Conservation (phyloP, 2,329 filamentous ascomycete genomes). For the Calonectria naviculata region DNA sequence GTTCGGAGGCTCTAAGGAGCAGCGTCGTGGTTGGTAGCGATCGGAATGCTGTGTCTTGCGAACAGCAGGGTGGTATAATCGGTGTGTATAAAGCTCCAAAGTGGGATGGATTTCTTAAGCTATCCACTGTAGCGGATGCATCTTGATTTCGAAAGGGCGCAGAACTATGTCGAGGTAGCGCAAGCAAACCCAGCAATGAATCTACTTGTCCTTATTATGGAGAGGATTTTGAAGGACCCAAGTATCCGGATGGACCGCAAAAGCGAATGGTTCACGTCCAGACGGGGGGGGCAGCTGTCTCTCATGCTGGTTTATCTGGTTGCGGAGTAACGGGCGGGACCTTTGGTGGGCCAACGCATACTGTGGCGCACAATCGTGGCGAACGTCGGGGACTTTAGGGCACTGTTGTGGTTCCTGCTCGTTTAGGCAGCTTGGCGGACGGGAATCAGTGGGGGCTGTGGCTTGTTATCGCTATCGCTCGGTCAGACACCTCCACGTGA, state of each 20-base stretch:
- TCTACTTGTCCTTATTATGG: background rate
- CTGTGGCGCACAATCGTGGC: conserved; percentile 8
- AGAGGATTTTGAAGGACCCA: background rate
- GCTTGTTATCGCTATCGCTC: background rate
- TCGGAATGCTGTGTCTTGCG: conserved; percentile 22
- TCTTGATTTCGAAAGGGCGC: conserved; percentile 1
- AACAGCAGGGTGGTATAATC: background rate
- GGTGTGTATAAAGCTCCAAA: background rate
- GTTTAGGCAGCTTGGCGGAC: conserved; percentile 2
- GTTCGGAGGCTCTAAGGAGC: background rate
- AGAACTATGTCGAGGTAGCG: background rate
- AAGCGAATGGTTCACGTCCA: conserved; percentile 6
- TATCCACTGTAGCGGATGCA: conserved; percentile 17
- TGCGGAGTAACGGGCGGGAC: conserved; percentile 25
- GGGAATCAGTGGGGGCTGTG: background rate
- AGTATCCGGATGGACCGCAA: background rate
- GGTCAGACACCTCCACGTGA: background rate
- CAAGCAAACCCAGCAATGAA: background rate
- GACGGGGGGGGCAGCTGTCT: background rate
- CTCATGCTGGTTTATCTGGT: conserved; percentile 20
- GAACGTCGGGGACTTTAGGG: background rate
- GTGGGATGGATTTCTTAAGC: conserved; percentile 19
- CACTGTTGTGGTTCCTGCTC: background rate
- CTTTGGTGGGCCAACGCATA: conserved; percentile 18
- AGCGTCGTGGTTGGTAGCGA: background rate